Percentiles rank a stretch among this genome's conserved stretches.
These are phyloP conservation scores for Malus sieversii DNA, from an alignment of 306 rosid genomes.

Conservation along the genomic window DNA sequence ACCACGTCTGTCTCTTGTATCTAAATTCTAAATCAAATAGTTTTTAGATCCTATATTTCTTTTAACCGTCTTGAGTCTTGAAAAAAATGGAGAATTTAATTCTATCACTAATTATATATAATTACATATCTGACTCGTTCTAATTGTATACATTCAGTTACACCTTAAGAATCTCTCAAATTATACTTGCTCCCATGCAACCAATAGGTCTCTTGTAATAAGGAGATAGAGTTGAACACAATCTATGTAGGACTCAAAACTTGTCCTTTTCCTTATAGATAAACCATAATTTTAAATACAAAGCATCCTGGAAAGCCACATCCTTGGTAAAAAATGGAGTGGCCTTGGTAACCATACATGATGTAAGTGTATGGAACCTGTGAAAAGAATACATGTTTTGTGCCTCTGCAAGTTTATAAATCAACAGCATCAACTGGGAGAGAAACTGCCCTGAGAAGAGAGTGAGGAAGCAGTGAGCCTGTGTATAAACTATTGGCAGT, in stretches of 20 bases:
- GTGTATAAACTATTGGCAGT: slow-evolving; percentile 28
- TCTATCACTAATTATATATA: too few species aligned
- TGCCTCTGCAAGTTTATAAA: slow-evolving; percentile 29
- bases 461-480: slow-evolving; percentile 43
- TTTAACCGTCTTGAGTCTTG: too few species aligned
- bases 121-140: too few species aligned
- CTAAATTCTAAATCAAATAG: not conserved
- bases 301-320: not conserved
- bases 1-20: not conserved
- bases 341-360: slow-evolving; percentile 19
- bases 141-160: too few species aligned
- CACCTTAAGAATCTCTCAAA: too few species aligned
- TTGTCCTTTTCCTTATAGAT: too few species aligned
- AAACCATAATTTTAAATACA: not conserved
- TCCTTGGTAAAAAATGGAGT: slow-evolving; percentile 9
- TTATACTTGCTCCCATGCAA: too few species aligned
- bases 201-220: not conserved
- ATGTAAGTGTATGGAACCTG: slow-evolving; percentile 26
- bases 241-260: slow-evolving; percentile 4
- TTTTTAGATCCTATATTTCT: too few species aligned
- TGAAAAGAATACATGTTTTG: slow-evolving; percentile 37
- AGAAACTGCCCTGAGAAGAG: slow-evolving; percentile 62
- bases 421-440: slow-evolving; percentile 81
- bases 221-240: not conserved
- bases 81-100: too few species aligned